Conservation (phyloP, 805 yeast species). For the Pichia pseudocactophila region DNA sequence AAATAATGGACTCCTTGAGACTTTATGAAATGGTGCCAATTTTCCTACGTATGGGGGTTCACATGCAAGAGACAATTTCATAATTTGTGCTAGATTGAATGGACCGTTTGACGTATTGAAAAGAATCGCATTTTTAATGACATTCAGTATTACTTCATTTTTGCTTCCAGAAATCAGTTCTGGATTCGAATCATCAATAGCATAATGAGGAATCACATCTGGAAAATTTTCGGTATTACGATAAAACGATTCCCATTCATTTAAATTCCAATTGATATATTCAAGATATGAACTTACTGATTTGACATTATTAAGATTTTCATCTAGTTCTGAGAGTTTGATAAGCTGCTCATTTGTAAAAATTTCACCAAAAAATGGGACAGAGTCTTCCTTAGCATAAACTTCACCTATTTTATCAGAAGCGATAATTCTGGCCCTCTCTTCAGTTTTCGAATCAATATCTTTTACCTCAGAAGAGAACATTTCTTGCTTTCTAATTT, state of each 20-base stretch:
- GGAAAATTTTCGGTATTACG: conserved; percentile 16
- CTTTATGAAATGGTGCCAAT: conserved; percentile 33
- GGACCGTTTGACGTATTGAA: conserved; percentile 33
- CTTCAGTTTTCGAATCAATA: neutral
- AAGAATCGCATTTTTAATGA: conserved; percentile 33
- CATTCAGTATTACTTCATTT: neutral
- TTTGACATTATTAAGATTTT: conserved; percentile 23
- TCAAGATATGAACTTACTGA: conserved; percentile 60
- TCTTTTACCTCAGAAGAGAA: conserved; percentile 1
- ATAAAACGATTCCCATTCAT: conserved; percentile 75
- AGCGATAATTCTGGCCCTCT: conserved; percentile 52
- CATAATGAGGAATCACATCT: neutral
- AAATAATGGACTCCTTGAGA: conserved; percentile 46
- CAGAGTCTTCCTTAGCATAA: conserved; percentile 66
- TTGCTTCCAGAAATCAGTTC: conserved; percentile 8
- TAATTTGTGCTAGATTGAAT: conserved; percentile 42
- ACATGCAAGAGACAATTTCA: conserved; percentile 52
- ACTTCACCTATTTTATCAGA: conserved; percentile 79
- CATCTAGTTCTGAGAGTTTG: neutral
- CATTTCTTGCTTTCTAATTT: conserved; percentile 52
- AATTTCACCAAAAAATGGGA: conserved; percentile 89
- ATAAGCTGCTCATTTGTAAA: conserved; percentile 30
- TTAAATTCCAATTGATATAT: conserved; percentile 62
- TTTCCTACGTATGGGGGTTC: conserved; percentile 53
- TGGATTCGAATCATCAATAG: conserved; percentile 21